Conservation (phyloP, 768 basidiomycete genomes). For the Candolleomyces eurysporus region DNA sequence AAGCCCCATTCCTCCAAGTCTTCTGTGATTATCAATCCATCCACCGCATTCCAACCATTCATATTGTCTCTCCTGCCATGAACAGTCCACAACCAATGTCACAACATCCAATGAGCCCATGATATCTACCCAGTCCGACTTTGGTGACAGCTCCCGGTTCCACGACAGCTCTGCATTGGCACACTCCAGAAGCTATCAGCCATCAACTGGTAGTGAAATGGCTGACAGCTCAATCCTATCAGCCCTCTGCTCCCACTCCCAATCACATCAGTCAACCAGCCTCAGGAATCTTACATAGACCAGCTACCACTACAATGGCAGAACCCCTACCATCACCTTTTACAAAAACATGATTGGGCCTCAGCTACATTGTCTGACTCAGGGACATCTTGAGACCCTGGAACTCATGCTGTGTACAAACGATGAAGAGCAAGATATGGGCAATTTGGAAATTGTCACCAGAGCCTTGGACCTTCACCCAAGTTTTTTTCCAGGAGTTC, state of each 20-base stretch:
- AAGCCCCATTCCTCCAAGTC: conserved; percentile 54
- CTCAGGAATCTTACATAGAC: conserved; percentile 67
- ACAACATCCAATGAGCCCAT: neutral
- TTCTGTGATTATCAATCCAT: conserved; percentile 68
- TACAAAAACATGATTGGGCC: conserved; percentile 56
- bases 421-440: conserved; percentile 32
- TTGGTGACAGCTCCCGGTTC: no score
- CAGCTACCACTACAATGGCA: conserved; percentile 50
- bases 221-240: conserved; percentile 49
- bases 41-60: conserved; percentile 34
- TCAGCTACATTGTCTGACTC: conserved; percentile 46
- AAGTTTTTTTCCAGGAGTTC: no score
- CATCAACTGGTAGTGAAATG: neutral
- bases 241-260: conserved; percentile 44
- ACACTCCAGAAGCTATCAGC: no score
- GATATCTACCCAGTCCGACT: neutral
- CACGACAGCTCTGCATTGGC: no score
- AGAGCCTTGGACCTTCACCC: neutral
- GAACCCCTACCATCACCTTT: conserved; percentile 43
- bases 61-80: conserved; percentile 26
- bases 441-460: neutral
- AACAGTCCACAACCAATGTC: conserved; percentile 19
- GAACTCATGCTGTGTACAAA: conserved; percentile 62
- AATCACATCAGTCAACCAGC: conserved; percentile 36
- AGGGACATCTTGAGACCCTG: conserved; percentile 59